Percentiles rank a stretch among this genome's conserved stretches.
Conservation (phyloP, 345 rosid species). For the Eucalyptus microcorys region DNA sequence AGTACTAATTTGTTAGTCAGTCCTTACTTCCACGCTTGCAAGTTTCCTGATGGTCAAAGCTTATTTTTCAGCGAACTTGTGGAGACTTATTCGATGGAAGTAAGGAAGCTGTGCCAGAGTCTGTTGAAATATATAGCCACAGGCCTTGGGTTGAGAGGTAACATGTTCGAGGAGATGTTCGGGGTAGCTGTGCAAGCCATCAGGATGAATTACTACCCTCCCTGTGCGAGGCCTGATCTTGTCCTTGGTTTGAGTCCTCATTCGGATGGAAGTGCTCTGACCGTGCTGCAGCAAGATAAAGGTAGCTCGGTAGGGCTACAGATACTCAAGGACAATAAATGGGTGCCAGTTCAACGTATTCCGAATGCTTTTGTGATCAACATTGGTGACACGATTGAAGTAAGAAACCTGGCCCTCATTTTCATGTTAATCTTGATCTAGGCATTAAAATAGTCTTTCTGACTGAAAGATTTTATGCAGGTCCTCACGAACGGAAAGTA, state of each 20-base stretch:
- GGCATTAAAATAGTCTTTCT: background rate
- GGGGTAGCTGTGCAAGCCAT: conserved; percentile 85
- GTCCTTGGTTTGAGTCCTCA: conserved; percentile 95
- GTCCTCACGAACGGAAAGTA: conserved; percentile 89
- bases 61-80: conserved; percentile 43
- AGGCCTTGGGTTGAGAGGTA: conserved; percentile 49
- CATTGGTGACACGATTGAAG: conserved; percentile 87
- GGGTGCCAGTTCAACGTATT: conserved; percentile 58
- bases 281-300: conserved; percentile 77
- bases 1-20: background rate
- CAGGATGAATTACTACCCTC: conserved; percentile 95
- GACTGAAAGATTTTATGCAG: conserved; percentile 7
- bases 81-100: conserved; percentile 52
- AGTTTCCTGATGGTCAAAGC: background rate
- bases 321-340: conserved; percentile 56
- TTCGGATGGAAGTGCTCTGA: conserved; percentile 96
- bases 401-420: background rate
- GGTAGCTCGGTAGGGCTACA: conserved; percentile 69
- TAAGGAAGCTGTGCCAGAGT: conserved; percentile 55
- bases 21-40: background rate
- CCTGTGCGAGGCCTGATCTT: conserved; percentile 93
- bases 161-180: conserved; percentile 58
- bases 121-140: conserved; percentile 47
- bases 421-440: background rate
- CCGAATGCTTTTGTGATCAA: conserved; percentile 73